These are phyloP conservation scores for Trichoderma polysporum DNA, from an alignment of 2,329 filamentous ascomycete species.

Conservation along the genomic window DNA sequence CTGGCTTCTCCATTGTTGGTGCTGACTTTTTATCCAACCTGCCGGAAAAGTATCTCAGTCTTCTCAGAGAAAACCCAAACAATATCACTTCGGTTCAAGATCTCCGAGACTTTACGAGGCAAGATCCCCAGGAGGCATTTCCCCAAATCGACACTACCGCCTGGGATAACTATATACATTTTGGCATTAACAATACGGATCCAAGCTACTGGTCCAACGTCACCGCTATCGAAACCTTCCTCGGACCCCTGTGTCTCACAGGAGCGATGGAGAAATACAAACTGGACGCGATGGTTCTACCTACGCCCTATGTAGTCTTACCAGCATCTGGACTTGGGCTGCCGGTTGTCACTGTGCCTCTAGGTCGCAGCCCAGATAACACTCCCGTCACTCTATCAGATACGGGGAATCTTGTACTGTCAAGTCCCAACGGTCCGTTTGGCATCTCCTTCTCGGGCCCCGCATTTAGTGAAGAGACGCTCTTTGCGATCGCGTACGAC, in stretches of 20 bases:
- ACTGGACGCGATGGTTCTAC: background rate
- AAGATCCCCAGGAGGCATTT: background rate
- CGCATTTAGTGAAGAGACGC: slow-evolving; percentile 58
- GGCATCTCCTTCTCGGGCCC: slow-evolving; percentile 63
- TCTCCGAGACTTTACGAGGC: background rate
- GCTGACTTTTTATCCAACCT: background rate
- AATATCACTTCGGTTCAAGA: background rate
- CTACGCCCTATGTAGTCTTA: background rate
- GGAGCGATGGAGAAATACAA: background rate
- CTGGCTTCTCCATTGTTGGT: background rate
- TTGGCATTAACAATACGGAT: background rate
- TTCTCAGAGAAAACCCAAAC: background rate
- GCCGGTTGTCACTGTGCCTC: background rate
- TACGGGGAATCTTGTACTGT: slow-evolving; percentile 51
- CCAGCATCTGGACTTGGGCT: background rate
- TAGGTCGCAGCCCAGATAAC: background rate
- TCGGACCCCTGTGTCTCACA: background rate
- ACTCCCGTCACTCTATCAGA: slow-evolving; percentile 41
- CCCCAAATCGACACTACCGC: background rate
- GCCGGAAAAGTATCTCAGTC: background rate
- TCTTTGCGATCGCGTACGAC: slow-evolving; percentile 67
- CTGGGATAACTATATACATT: background rate
- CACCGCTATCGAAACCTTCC: background rate
- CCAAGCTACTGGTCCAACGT: slow-evolving; percentile 8
- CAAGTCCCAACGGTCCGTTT: slow-evolving; percentile 57